A percentile compares a stretch with the other conserved stretches of the same genome.
These are phyloP conservation scores for Phytophthora chlamydospora DNA, from an alignment of 352 stramenopile species.

Conservation along the genomic window DNA sequence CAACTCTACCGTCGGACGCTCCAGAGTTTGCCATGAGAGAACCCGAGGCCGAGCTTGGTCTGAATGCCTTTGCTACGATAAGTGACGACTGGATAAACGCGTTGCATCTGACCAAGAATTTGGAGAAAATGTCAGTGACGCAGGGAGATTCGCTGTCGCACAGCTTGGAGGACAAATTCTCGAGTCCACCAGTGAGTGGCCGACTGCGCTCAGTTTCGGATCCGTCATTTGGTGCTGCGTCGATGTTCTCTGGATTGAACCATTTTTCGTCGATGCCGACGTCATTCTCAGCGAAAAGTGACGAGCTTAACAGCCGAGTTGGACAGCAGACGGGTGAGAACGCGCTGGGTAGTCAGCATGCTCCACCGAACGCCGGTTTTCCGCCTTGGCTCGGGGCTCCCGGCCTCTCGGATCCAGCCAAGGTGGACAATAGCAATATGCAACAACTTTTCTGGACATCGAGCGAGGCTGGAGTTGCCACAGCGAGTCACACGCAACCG, in stretches of 20 bases:
- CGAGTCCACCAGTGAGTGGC: slow-evolving; percentile 1
- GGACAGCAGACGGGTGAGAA: neutral
- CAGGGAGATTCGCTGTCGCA: slow-evolving; percentile 26
- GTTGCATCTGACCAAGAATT: slow-evolving; percentile 58
- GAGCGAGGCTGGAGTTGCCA: slow-evolving; percentile 3
- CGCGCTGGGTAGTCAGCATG: neutral
- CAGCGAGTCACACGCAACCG: slow-evolving; percentile 10
- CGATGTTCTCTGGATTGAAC: slow-evolving; percentile 12
- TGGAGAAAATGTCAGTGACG: slow-evolving; percentile 74
- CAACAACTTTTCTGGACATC: slow-evolving; percentile 19
- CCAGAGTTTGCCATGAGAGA: slow-evolving; percentile 20
- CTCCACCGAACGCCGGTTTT: slow-evolving; percentile 8
- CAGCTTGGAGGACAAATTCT: slow-evolving; percentile 20
- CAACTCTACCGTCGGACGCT: slow-evolving; percentile 14
- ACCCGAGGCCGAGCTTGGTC: slow-evolving; percentile 26
- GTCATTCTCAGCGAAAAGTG: slow-evolving; percentile 4
- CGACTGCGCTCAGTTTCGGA: slow-evolving; percentile 33
- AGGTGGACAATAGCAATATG: neutral
- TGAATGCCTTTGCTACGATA: slow-evolving; percentile 31
- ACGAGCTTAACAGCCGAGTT: neutral
- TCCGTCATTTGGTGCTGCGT: slow-evolving; percentile 18
- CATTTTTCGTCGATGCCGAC: slow-evolving; percentile 30
- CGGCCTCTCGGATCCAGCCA: neutral
- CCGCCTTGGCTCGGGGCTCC: slow-evolving; percentile 20
- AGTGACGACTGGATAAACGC: slow-evolving; percentile 43